A percentile compares a stretch with the other conserved stretches of the same genome.
Evolutionary conservation across 768 basidiomycete species (phyloP).

Genomic region (Goffeauzyma gilvescens): DNA sequence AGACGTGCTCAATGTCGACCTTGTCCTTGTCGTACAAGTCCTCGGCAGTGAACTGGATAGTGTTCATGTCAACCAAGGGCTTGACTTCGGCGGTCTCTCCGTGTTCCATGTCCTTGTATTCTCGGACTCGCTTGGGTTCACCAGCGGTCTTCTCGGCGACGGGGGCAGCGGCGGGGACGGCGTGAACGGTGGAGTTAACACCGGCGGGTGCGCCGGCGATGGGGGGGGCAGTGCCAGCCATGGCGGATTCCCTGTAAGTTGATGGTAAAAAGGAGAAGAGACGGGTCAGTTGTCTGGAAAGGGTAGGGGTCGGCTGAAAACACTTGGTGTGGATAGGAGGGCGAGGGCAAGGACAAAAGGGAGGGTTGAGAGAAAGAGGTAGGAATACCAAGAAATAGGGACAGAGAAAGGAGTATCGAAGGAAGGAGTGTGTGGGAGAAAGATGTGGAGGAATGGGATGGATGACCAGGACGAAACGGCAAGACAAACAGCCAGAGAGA

Average conservation of each 20-base stretch:
- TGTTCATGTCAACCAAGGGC: slow-evolving; percentile 25
- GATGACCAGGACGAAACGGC: slow-evolving; percentile 1
- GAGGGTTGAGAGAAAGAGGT: not conserved
- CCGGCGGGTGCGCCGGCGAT: slow-evolving; percentile 4
- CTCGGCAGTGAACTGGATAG: slow-evolving; percentile 31
- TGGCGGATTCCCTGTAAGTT: slow-evolving; percentile 14
- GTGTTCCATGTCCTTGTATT: slow-evolving; percentile 21
- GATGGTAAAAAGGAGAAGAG: not conserved
- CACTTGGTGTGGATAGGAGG: slow-evolving; percentile 19
- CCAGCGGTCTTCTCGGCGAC: slow-evolving; percentile 13
- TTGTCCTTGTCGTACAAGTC: slow-evolving; percentile 84
- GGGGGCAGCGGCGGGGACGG: slow-evolving; percentile 4
- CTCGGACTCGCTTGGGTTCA: slow-evolving; percentile 21
- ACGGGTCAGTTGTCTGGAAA: slow-evolving; percentile 3
- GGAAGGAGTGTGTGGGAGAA: not conserved
- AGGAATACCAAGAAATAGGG: slow-evolving; percentile 3
- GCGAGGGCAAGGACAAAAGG: not conserved
- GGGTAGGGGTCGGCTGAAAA: too few relatives aligned
- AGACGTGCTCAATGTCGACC: slow-evolving; percentile 92
- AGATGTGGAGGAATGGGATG: slow-evolving; percentile 1
- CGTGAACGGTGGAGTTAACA: not conserved
- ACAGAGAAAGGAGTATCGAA: not conserved
- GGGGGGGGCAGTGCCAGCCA: not conserved
- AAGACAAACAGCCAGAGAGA: not conserved
- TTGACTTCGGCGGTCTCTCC: slow-evolving; percentile 21